Base-by-base conservation (phyloP, 495 filamentous ascomycete genomes). In the Penicillium tannophilum region DNA sequence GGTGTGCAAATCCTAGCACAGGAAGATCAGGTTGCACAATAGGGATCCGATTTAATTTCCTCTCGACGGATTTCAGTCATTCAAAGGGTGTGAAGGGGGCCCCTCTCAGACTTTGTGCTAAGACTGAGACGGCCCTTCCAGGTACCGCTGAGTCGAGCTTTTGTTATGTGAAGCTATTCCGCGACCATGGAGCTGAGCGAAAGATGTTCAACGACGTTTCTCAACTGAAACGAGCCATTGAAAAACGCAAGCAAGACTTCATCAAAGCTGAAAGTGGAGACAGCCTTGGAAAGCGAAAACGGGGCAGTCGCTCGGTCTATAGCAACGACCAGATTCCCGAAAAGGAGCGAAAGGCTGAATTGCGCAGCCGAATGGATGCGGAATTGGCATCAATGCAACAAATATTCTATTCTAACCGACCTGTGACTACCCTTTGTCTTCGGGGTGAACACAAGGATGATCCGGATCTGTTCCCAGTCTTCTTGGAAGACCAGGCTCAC, bases 1-100 rank as follows among this genome's bases (percentile, higher is more conserved):
- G 94, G 94, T 90, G 85, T 2, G 87, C 90, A 0, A 83, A 85
- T 12, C 39, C 39, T 20, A 65, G 83, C 52, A 74, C 69, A 2
- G 84, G 82, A 0, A 63, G 74, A 2, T 76, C 88, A 8, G 88
- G 96, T 52, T 94, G 90, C 73, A 87, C 82, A 26, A 83, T 98
- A 35, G 86, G 91, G 14, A 90, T 98, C 16, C 90, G 92, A 46
- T 98, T 97, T 81, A 97, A 98, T 72, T 98, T 98, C 67, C 82
- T 98, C 0, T 98, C 94, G 0, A 98, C 93, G 12, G 94, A 98
- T 67, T 98, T 98, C 69, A 98, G 92, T 68, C 92, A 96, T 65
- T 97, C 94, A 7, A 98, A 98, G 63, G 94, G 94, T 30, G 93
- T 98, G 30, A 98, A 97, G 70, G 94, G 94, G 17, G 95, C 96